Conservation (phyloP, 352 stramenopile genomes). For the Peronosclerospora sorghi region DNA sequence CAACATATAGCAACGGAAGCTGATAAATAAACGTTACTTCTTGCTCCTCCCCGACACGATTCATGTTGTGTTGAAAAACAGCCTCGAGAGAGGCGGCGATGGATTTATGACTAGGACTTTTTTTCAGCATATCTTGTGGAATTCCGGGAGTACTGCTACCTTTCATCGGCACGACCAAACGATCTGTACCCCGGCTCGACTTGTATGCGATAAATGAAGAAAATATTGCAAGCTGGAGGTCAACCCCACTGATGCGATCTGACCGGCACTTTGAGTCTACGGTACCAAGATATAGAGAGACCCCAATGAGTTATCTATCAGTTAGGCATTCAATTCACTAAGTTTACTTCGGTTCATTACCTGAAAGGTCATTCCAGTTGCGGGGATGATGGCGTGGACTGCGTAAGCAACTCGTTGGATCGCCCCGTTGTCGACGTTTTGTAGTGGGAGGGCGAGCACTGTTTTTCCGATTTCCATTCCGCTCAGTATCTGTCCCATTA, state of each 20-base stretch:
- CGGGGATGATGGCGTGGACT: slow-evolving; percentile 40
- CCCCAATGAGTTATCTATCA: neutral
- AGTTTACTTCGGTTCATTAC: slow-evolving; percentile 8
- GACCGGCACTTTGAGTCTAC: slow-evolving; percentile 23
- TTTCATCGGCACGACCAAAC: slow-evolving; percentile 21
- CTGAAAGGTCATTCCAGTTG: slow-evolving; percentile 53
- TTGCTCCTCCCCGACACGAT: slow-evolving; percentile 27
- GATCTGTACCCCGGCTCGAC: slow-evolving; percentile 26
- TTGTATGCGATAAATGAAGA: slow-evolving; percentile 39
- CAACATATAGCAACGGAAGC: slow-evolving; percentile 43
- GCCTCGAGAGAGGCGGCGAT: slow-evolving; percentile 28
- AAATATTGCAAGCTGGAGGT: slow-evolving; percentile 39
- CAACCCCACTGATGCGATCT: slow-evolving; percentile 33
- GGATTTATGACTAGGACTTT: slow-evolving; percentile 21
- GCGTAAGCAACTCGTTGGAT: slow-evolving; percentile 22
- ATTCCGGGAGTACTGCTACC: slow-evolving; percentile 17
- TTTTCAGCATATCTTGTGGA: slow-evolving; percentile 30
- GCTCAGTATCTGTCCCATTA: slow-evolving; percentile 5
- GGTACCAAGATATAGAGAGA: neutral
- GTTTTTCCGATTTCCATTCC: slow-evolving; percentile 10
- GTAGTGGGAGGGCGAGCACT: slow-evolving; percentile 5
- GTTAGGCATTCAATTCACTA: neutral
- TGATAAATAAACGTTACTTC: slow-evolving; percentile 43
- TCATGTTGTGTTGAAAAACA: slow-evolving; percentile 40
- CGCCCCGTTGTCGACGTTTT: slow-evolving; percentile 12